Percentiles rank a stretch among this genome's conserved stretches.
Evolutionary conservation across 2,329 filamentous ascomycete species (phyloP).

Genomic region (Sporothrix variecibatus): DNA sequence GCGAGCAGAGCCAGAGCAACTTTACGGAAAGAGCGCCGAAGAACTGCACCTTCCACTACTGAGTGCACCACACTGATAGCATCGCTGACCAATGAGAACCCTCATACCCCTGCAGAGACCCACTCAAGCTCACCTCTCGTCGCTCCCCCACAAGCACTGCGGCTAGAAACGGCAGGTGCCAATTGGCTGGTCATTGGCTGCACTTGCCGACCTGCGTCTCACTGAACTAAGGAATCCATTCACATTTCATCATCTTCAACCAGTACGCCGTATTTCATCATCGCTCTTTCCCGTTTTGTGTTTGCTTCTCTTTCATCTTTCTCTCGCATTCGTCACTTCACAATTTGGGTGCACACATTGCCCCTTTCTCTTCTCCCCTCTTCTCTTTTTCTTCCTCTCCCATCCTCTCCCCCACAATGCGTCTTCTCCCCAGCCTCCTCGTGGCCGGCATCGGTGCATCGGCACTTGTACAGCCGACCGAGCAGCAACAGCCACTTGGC

Average conservation of each 20-base stretch:
- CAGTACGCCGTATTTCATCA: background rate
- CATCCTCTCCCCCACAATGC: constrained; percentile 6
- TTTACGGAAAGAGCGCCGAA: background rate
- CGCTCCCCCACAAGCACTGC: background rate
- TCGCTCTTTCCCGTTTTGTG: background rate
- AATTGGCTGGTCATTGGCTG: constrained; percentile 15
- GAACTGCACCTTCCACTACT: background rate
- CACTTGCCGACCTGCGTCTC: constrained; percentile 9
- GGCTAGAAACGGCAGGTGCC: constrained; percentile 17
- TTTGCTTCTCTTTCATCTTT: background rate
- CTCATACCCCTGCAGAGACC: background rate
- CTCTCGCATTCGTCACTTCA: too few species aligned
- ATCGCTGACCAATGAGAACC: background rate
- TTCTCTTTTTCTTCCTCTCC: background rate
- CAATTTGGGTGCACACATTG: background rate
- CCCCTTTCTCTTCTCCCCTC: background rate
- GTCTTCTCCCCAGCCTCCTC: background rate
- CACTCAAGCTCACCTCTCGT: background rate
- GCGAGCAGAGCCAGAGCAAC: background rate
- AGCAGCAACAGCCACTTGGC: constrained; percentile 16
- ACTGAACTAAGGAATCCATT: background rate
- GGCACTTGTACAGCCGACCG: background rate
- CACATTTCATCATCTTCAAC: background rate
- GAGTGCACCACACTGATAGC: background rate
- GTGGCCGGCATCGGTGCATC: constrained; percentile 11